A percentile compares a stretch with the other conserved stretches of the same genome.
Conservation (phyloP, 2,329 filamentous ascomycete genomes). For the Exophiala aquamarina region DNA sequence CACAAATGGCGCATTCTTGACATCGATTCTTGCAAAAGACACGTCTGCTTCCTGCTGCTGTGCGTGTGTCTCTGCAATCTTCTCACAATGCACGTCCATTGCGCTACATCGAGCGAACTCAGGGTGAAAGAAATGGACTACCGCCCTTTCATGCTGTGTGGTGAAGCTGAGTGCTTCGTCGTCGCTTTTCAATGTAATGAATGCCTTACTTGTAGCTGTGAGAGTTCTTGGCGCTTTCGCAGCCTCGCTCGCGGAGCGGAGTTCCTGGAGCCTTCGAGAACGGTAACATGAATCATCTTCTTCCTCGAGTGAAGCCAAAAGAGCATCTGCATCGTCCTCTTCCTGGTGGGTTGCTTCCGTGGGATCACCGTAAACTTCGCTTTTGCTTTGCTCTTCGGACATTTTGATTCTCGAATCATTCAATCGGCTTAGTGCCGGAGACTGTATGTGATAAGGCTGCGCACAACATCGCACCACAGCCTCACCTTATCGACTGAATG, state of each 20-base stretch:
- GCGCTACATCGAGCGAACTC: constrained; percentile 62
- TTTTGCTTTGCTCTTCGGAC: too few relatives aligned
- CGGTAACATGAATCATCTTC: constrained; percentile 57
- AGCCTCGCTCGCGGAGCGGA: constrained; percentile 8
- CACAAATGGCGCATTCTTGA: constrained; percentile 47
- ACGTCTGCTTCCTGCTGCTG: constrained; percentile 34
- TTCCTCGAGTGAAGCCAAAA: constrained; percentile 57
- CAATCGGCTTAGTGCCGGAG: too few relatives aligned
- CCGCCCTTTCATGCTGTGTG: constrained; percentile 56
- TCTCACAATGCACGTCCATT: constrained; percentile 60
- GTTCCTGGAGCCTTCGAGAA: constrained; percentile 35
- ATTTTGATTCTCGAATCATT: too few relatives aligned
- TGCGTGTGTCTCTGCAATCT: constrained; percentile 39
- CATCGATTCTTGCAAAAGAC: constrained; percentile 47
- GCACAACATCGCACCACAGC: too few relatives aligned
- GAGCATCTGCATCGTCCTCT: constrained; percentile 58
- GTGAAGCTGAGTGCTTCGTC: constrained; percentile 61
- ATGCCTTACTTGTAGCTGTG: constrained; percentile 28
- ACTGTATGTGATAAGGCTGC: too few relatives aligned
- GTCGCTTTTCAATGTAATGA: constrained; percentile 49
- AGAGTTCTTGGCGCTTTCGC: constrained; percentile 7
- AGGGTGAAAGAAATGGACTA: constrained; percentile 65
- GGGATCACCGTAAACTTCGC: too few relatives aligned
- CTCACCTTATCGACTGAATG: background rate
- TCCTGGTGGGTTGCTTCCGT: constrained; percentile 34